phyloP scores from a whole-genome alignment of 257 asterid species.

The Solanum piurae region DNA sequence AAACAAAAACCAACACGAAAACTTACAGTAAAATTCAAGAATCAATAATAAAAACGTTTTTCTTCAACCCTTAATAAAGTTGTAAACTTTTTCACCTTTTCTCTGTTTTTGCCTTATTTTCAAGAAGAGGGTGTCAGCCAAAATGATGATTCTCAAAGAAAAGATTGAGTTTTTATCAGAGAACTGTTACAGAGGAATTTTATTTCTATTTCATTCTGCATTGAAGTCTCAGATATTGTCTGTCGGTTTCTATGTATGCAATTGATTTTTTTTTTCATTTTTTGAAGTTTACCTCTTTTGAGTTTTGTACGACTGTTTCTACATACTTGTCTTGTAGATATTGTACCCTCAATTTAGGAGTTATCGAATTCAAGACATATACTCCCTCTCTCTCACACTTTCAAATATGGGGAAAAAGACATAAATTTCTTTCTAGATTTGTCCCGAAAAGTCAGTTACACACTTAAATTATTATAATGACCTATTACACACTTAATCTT shows the following conservation, averaged over 20 bases:
- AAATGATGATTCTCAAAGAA: neutral
- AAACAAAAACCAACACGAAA: neutral
- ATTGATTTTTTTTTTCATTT: neutral
- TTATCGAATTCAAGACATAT: neutral
- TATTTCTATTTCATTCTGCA: neutral
- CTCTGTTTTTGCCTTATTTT: neutral
- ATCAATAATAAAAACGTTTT: neutral
- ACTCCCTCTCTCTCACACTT: neutral
- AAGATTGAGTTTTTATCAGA: neutral
- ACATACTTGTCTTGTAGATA: neutral
- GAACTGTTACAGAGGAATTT: neutral
- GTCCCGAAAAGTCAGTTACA: no score
- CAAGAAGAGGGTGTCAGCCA: neutral
- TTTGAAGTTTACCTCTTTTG: neutral
- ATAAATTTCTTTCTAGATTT: no score
- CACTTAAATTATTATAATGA: no score
- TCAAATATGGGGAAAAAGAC: neutral
- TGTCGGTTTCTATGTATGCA: neutral
- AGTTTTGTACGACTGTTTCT: neutral
- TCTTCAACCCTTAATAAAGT: neutral
- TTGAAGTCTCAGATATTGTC: constrained; percentile 5
- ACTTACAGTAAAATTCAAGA: neutral
- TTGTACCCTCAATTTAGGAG: neutral
- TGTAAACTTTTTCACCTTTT: neutral
- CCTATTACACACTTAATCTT: no score